Conservation (phyloP, 108 stramenopile genomes). For the Aurantiochytrium sp. region DNA sequence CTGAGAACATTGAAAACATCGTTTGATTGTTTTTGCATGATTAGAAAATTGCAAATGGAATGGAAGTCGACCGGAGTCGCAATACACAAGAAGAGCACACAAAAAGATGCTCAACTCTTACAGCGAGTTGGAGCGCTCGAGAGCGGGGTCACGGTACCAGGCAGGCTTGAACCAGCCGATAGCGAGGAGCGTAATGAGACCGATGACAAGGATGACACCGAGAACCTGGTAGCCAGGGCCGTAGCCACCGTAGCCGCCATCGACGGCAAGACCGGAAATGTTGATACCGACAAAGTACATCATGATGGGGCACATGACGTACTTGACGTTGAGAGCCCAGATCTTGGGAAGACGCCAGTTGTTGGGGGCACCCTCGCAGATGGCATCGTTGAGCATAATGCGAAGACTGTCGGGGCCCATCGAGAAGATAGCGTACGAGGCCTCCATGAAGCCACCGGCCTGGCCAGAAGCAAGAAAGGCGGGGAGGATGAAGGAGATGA, state of each 20-base stretch:
- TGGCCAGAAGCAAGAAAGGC: slow-evolving; percentile 20
- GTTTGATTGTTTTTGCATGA: no score
- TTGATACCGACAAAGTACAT: slow-evolving; percentile 39
- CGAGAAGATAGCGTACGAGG: slow-evolving; percentile 41
- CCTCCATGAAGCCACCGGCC: slow-evolving; percentile 35
- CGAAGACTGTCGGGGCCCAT: slow-evolving; percentile 35
- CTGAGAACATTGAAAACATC: no score
- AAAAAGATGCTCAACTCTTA: neutral
- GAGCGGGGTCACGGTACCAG: neutral
- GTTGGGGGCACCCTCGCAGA: slow-evolving; percentile 31
- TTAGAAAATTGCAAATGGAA: no score
- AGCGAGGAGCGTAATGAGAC: neutral
- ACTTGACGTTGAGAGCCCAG: slow-evolving; percentile 52
- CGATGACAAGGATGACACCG: neutral
- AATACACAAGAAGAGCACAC: neutral
- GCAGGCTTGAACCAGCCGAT: neutral
- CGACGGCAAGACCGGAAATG: neutral
- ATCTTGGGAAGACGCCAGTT: slow-evolving; percentile 40
- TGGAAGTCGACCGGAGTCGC: neutral
- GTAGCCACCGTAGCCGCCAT: neutral
- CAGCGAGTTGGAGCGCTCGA: neutral
- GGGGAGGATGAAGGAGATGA: slow-evolving; percentile 32
- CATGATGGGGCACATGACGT: slow-evolving; percentile 51
- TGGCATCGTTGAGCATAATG: slow-evolving; percentile 36
- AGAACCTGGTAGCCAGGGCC: neutral